Base-by-base conservation (phyloP, 768 basidiomycete species). In the Tricholoma flavovirens region DNA sequence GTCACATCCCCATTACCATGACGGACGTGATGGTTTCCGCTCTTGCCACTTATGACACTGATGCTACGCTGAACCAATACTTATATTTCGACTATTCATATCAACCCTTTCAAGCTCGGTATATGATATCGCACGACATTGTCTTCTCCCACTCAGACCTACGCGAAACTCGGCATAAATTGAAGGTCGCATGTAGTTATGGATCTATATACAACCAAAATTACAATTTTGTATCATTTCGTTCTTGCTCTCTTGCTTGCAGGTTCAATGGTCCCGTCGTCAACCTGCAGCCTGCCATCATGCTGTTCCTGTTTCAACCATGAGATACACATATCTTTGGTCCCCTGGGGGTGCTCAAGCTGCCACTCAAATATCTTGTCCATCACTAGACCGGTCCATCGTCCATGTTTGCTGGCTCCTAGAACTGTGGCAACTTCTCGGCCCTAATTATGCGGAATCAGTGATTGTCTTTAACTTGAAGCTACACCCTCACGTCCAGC, bases 301-400 rank as follows among this genome's bases (percentile, higher is more conserved):
- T 62, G 65, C 35, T 75, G 75, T 63, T 86, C 81, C n/a, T 70
- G 68, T 56, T 71, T 69, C 42, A 98, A 71, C 92, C 92, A 97
- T 11, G 67, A 67, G 26, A 75, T 66, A 65, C 93, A 94, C 4
- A 84, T 81, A 5, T 83, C 86, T 64, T 83, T 82, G 4, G 82
- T 80, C 1, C 77, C 80, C 2, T 75, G 63, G 0, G 94, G 91
- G 66, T 93, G 73, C 33, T 82, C 85, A 6, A 98, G 77, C 63
- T 94, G 93, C 95, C 94, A 98, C 57, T 86, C 81, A 17, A 92
- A 65, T 22, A 98, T 77, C 48, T 77, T 79, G n/a, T 77, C 72
- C 17, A 92, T 74, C 5, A 86, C 77, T 26, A 77, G 71, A 30
- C 81, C 80, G 5, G 86, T 83, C 83, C 92, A 86, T 1, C 83